A percentile compares a stretch with the other conserved stretches of the same genome.
These are phyloP conservation scores for Lepidium aucheri DNA, from an alignment of 345 rosid genomes.

Conservation along the genomic window DNA sequence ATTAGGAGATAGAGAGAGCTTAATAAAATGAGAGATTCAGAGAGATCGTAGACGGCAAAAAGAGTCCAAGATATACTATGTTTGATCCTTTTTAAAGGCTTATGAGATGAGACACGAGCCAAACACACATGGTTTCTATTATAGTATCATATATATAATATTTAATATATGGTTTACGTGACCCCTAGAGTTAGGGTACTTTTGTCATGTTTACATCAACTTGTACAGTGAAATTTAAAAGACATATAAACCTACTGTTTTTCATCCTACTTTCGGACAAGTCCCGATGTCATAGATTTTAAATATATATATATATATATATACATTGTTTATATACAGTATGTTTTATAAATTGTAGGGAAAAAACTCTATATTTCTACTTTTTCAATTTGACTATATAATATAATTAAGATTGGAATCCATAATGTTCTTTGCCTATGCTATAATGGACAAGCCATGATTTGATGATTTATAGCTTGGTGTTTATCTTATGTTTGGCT, in stretches of 20 bases:
- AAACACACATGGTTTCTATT: constrained; percentile 8
- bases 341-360: no score
- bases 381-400: not conserved
- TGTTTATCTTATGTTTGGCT: not conserved
- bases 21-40: not conserved
- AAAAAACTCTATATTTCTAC: not conserved
- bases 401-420: no score
- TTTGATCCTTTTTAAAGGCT: constrained; percentile 24
- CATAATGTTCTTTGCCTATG: not conserved
- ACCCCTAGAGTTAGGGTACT: not conserved
- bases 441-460: not conserved
- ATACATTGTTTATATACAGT: not conserved
- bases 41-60: constrained; percentile 10
- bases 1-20: constrained; percentile 14
- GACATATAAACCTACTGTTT: not conserved
- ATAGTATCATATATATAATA: not conserved
- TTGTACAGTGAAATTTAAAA: constrained; percentile 16
- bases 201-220: constrained; percentile 6
- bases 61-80: constrained; percentile 25
- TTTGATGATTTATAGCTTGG: not conserved
- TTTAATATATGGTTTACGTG: not conserved
- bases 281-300: not conserved
- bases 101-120: constrained; percentile 19
- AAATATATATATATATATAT: no score
- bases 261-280: not conserved